Percentiles rank a stretch among this genome's conserved stretches.
These are phyloP conservation scores for Leishmania braziliensis DNA, from an alignment of 208 protist genomes.

Conservation along the genomic window DNA sequence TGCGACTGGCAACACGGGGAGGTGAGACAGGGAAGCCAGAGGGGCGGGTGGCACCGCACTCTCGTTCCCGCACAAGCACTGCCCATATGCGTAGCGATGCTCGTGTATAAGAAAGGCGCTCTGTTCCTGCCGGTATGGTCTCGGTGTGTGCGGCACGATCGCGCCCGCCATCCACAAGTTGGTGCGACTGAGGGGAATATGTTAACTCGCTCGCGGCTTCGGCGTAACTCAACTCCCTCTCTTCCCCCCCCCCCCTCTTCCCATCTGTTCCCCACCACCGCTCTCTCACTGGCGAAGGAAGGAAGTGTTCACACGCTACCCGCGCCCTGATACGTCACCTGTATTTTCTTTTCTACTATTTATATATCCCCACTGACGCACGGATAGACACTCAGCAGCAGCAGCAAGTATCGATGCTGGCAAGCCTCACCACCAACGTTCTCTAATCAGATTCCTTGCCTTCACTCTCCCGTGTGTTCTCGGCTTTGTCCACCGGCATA, in stretches of 20 bases:
- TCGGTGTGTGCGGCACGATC: neutral
- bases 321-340: neutral
- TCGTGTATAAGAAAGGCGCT: neutral
- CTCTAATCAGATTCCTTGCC: neutral
- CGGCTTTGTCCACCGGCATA: neutral
- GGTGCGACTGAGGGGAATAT: neutral
- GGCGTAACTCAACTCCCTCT: neutral
- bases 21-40: neutral
- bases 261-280: neutral
- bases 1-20: neutral
- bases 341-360: neutral
- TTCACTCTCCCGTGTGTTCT: neutral
- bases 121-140: neutral
- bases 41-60: neutral
- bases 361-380: neutral
- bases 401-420: too few relatives aligned
- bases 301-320: neutral
- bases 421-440: neutral
- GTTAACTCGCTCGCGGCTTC: neutral
- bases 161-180: neutral
- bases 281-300: neutral
- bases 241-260: neutral
- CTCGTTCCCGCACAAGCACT: neutral
- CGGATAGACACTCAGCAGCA: neutral
- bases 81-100: neutral